Evolutionary conservation across 176 grass and related monocot species (phyloP).

Genomic region (Triticum timopheevii): DNA sequence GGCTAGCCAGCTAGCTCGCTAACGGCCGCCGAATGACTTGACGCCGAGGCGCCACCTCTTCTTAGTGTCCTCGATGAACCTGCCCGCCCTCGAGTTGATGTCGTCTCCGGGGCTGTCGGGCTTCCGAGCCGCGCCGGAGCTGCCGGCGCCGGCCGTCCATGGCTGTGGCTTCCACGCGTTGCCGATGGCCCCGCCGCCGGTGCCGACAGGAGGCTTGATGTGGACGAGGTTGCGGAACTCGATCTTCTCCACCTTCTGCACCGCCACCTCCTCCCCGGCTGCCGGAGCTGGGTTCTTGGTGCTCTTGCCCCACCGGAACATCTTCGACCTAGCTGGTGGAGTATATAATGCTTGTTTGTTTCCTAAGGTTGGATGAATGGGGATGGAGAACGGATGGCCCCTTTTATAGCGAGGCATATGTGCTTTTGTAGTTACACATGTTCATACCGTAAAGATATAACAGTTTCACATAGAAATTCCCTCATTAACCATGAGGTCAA

Average conservation of each 20-base stretch:
- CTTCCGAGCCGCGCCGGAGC: not conserved
- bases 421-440: not conserved
- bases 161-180: not conserved
- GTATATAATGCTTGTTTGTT: not conserved
- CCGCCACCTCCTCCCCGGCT: conserved; percentile 15
- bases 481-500: not conserved
- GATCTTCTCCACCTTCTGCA: conserved; percentile 36
- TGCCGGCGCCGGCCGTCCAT: not conserved
- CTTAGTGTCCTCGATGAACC: conserved; percentile 25
- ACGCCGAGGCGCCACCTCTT: not conserved
- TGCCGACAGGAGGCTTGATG: not conserved
- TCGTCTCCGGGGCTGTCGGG: not conserved
- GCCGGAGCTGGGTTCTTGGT: not conserved
- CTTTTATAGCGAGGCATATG: not conserved
- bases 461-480: not conserved
- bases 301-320: conserved; percentile 14
- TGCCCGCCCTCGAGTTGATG: conserved; percentile 26
- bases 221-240: not conserved
- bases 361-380: not conserved
- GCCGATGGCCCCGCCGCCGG: not conserved
- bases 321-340: not conserved
- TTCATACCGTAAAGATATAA: not conserved
- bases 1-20: not conserved
- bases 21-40: conserved; percentile 20
- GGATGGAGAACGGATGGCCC: not conserved